These are phyloP conservation scores for Anisogramma anomala DNA, from an alignment of 2,329 filamentous ascomycete species.

Conservation along the genomic window DNA sequence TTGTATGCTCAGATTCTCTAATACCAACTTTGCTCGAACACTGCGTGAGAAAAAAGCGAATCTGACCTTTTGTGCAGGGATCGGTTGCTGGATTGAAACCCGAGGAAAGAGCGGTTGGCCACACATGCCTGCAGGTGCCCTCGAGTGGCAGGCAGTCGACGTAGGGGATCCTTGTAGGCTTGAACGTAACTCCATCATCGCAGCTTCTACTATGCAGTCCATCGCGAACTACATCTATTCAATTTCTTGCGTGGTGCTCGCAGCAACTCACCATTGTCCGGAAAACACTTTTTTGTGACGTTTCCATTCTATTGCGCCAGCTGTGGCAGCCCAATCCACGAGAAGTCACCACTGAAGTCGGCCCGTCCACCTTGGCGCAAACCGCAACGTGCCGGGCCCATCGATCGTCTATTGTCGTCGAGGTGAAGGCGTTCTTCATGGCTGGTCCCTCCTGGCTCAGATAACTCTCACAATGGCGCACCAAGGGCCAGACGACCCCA, in stretches of 20 bases:
- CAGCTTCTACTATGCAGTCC: background rate
- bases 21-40: too few relatives aligned
- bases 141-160: background rate
- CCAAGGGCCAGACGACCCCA: conserved; percentile 19
- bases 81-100: background rate
- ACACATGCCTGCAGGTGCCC: too few relatives aligned
- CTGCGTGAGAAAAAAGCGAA: too few relatives aligned
- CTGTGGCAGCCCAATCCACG: conserved; percentile 1
- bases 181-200: background rate
- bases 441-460: conserved; percentile 20
- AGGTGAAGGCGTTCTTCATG: conserved; percentile 4
- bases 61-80: background rate
- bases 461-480: conserved; percentile 23
- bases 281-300: background rate
- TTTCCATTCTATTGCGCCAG: too few relatives aligned
- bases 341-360: background rate
- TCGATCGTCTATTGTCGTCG: conserved; percentile 1
- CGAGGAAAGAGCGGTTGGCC: too few relatives aligned
- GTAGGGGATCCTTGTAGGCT: background rate
- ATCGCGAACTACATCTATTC: too few relatives aligned
- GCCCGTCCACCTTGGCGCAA: conserved; percentile 1
- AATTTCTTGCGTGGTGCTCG: too few relatives aligned
- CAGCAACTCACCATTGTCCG: background rate
- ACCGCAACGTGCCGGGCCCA: background rate
- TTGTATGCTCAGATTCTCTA: too few relatives aligned